Evolutionary conservation across 2,329 filamentous ascomycete genomes (phyloP).

Genomic region (Ophiosphaerella korrae): DNA sequence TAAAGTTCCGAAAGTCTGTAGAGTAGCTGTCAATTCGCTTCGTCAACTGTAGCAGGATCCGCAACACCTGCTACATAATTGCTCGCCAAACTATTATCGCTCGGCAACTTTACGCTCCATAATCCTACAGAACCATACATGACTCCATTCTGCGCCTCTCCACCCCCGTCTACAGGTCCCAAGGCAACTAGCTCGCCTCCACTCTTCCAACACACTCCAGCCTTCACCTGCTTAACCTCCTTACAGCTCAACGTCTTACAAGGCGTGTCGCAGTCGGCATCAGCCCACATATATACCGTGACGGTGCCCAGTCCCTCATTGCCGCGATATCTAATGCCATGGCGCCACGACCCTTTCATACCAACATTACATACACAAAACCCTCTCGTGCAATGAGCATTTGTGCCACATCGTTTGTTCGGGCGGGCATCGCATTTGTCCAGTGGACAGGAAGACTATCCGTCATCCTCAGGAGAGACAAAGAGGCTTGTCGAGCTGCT

Average conservation of each 20-base stretch:
- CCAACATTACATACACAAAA: conserved; percentile 13
- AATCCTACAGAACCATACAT: neutral
- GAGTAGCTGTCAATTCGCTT: neutral
- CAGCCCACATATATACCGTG: conserved; percentile 15
- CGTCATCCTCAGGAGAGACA: neutral
- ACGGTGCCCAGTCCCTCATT: conserved; percentile 6
- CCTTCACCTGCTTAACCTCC: conserved; percentile 12
- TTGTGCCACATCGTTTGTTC: neutral
- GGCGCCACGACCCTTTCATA: conserved; percentile 3
- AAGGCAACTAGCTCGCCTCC: neutral
- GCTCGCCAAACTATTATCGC: neutral
- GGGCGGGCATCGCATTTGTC: conserved; percentile 2
- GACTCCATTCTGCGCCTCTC: neutral
- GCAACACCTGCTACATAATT: conserved; percentile 3
- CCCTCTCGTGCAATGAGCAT: conserved; percentile 4
- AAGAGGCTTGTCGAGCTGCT: neutral
- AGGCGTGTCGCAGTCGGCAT: conserved; percentile 7
- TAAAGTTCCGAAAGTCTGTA: neutral
- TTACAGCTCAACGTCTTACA: conserved; percentile 14
- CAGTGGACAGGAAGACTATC: conserved; percentile 4
- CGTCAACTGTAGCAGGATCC: neutral
- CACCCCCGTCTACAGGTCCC: neutral
- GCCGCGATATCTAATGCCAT: conserved; percentile 1
- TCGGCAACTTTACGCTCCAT: neutral
- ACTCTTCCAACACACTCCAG: conserved; percentile 6